Evolutionary conservation across 768 basidiomycete genomes (phyloP).

Genomic region (Termitomyces sp.): DNA sequence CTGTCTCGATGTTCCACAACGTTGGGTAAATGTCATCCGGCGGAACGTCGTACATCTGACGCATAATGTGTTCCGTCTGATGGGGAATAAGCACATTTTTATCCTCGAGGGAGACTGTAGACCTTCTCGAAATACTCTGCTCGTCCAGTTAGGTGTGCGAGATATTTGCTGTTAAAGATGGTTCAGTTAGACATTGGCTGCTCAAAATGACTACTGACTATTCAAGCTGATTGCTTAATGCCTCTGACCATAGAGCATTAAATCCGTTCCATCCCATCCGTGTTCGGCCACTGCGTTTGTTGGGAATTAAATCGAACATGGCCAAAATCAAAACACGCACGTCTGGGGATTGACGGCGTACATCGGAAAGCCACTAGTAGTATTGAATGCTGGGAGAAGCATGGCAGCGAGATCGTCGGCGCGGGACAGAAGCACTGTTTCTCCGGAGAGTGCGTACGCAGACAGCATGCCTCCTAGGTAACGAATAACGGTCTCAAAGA

Average conservation of each 20-base stretch:
- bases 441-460: slow-evolving; percentile 68
- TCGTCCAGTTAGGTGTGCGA: slow-evolving; percentile 71
- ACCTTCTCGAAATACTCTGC: slow-evolving; percentile 50
- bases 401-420: slow-evolving; percentile 70
- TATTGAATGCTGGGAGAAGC: slow-evolving; percentile 68
- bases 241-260: slow-evolving; percentile 33
- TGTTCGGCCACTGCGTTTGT: slow-evolving; percentile 27
- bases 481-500: slow-evolving; percentile 80
- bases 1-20: slow-evolving; percentile 40
- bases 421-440: slow-evolving; percentile 53
- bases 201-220: slow-evolving; percentile 24
- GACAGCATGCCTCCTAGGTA: slow-evolving; percentile 80
- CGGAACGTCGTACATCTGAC: slow-evolving; percentile 43
- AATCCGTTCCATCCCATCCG: slow-evolving; percentile 23
- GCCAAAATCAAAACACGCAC: slow-evolving; percentile 24
- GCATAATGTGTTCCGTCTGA: slow-evolving; percentile 39
- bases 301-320: not conserved
- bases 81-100: slow-evolving; percentile 8
- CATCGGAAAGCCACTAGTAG: slow-evolving; percentile 62
- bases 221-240: slow-evolving; percentile 61
- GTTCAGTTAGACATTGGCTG: not conserved
- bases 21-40: slow-evolving; percentile 50
- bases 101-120: not conserved
- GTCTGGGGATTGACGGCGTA: slow-evolving; percentile 59
- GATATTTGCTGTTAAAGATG: slow-evolving; percentile 52